Evolutionary conservation across 306 rosid genomes (phyloP), one percentile per base, ranked within the genome.

Genomic region (Ziziphus jujuba): DNA sequence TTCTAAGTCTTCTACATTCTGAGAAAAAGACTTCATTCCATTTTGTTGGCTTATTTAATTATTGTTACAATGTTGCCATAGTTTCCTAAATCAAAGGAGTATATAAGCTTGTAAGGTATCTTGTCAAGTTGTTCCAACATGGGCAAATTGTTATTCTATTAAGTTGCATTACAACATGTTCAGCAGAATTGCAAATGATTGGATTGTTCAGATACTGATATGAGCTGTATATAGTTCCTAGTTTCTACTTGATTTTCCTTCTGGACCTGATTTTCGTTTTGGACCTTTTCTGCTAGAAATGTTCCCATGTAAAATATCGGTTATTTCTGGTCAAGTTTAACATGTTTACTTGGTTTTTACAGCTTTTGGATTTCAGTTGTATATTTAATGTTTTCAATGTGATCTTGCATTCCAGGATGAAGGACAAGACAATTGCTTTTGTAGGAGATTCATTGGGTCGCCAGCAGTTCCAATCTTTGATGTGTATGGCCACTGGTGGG

Each of bases 401-500:
- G 63, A 58, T 61, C 52, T 64, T 75, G 63, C 55, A 65, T 71
- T 83, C 70, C 84, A 95, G 89, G 83, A 88, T 95, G 96, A 91
- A 91, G 89, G 86, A 84, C 77, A 88, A 84, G 81, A 90, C 97
- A 57, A 84, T 95, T 63, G 95, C 97, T 54, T 85, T 90, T 56
- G 69, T 88, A 25, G 96, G 97, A 54, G 99, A 90, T 84, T 95
- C 99, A 1, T 69, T 95, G 73, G 99, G 96, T 31, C 72, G 96
- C 70, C 96, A 95, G 79, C 95, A 95, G 73, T 90, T 95, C 76
- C 95, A 90, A 67, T 95, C 99, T 38, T 81, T 95, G 71, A 90
- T 95, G 96, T 95, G 96, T 67, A 95, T 95, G 89, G 88, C 83
- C 72, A 75, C 83, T 33, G 88, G 95, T 22, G 96, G 97, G 66